phyloP scores from a whole-genome alignment of 148 eudicot genomes.

The Heliosperma pusillum region DNA sequence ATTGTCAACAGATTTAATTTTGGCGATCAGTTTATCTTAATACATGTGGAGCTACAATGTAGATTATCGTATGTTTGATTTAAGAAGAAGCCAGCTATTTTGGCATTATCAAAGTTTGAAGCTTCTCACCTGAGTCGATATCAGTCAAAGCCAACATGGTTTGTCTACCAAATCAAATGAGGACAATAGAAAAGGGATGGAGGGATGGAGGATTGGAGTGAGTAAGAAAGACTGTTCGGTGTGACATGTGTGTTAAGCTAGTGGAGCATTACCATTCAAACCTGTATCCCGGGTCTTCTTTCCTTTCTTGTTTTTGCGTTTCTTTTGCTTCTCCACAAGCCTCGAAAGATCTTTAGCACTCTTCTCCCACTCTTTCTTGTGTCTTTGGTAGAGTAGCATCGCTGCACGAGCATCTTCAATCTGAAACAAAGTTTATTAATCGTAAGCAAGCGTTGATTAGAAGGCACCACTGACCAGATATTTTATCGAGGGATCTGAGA shows the following conservation, averaged over 20 bases:
- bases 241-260: conserved; percentile 6
- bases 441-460: not conserved
- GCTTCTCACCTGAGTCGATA: too few species aligned
- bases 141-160: not conserved
- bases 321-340: conserved; percentile 67
- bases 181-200: not conserved
- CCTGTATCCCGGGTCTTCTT: conserved; percentile 17
- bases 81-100: not conserved
- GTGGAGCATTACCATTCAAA: conserved; percentile 1
- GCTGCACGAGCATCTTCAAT: conserved; percentile 96
- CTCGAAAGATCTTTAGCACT: conserved; percentile 51
- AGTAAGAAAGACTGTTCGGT: not conserved
- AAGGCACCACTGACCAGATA: not conserved
- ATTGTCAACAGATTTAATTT: not conserved
- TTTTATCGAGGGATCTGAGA: not conserved
- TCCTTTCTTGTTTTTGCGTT: conserved; percentile 50
- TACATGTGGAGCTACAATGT: not conserved
- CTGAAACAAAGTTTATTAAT: conserved; percentile 33
- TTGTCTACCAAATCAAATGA: not conserved
- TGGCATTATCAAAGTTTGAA: not conserved
- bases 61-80: too few species aligned
- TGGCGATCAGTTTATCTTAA: not conserved
- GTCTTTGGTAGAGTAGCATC: conserved; percentile 80
- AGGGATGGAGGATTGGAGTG: too few species aligned
- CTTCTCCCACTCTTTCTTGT: conserved; percentile 73